Percentiles rank a stretch among this genome's conserved stretches.
Evolutionary conservation across 495 filamentous ascomycete species (phyloP).

Genomic region (Hyphodiscus hymeniophilus): DNA sequence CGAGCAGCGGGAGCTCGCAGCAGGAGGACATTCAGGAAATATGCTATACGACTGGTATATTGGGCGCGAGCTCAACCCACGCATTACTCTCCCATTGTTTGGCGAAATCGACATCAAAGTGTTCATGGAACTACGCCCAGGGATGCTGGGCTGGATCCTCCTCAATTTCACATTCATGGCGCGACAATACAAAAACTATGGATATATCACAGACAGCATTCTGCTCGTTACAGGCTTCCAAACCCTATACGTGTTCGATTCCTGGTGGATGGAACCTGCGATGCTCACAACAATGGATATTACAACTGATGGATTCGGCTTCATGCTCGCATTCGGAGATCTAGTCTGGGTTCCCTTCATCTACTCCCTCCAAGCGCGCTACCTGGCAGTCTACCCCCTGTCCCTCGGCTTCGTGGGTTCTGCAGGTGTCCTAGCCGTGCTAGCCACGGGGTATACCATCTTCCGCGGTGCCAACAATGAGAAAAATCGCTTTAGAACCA

Average conservation of each 20-base stretch:
- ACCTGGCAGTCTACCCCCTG: slow-evolving; percentile 76
- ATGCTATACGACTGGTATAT: slow-evolving; percentile 95
- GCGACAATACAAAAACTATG: slow-evolving; percentile 77
- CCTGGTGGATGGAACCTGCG: slow-evolving; percentile 81
- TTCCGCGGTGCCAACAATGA: slow-evolving; percentile 89
- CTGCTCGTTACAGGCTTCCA: slow-evolving; percentile 74
- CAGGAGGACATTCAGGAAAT: slow-evolving; percentile 77
- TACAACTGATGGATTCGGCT: slow-evolving; percentile 89
- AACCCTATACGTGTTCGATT: slow-evolving; percentile 76
- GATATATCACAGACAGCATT: slow-evolving; percentile 82
- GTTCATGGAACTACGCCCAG: slow-evolving; percentile 85
- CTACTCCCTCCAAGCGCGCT: slow-evolving; percentile 81
- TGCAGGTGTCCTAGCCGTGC: slow-evolving; percentile 52
- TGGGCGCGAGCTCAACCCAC: slow-evolving; percentile 92
- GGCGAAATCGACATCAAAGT: slow-evolving; percentile 86
- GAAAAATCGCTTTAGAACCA: slow-evolving; percentile 88
- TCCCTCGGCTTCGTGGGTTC: slow-evolving; percentile 60
- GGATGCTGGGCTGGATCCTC: slow-evolving; percentile 83
- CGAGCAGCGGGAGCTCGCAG: slow-evolving; percentile 66
- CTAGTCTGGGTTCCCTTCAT: slow-evolving; percentile 89
- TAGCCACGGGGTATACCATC: slow-evolving; percentile 68
- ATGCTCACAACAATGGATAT: slow-evolving; percentile 96
- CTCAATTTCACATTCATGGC: slow-evolving; percentile 79
- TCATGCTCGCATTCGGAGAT: slow-evolving; percentile 95
- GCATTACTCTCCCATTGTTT: slow-evolving; percentile 66